Evolutionary conservation across 2,329 filamentous ascomycete genomes (phyloP).

Genomic region (Moelleriella libera): DNA sequence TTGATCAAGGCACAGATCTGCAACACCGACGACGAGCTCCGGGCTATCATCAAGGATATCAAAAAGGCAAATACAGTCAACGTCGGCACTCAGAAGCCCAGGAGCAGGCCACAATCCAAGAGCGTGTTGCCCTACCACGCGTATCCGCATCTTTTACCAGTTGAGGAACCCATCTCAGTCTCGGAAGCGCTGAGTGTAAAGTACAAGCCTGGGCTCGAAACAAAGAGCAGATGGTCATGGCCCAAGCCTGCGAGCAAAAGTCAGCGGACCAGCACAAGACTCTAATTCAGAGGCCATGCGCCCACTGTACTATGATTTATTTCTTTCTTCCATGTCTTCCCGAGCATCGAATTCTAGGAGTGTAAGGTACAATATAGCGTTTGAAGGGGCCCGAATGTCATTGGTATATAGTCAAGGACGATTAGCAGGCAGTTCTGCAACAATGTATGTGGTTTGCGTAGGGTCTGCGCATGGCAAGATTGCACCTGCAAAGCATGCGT

Average conservation of each 20-base stretch:
- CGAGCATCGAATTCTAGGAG: no score
- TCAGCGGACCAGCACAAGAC: slow-evolving; percentile 11
- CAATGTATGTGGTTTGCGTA: no score
- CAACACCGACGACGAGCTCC: slow-evolving; percentile 57
- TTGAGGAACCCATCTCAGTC: slow-evolving; percentile 21
- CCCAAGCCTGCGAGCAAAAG: slow-evolving; percentile 9
- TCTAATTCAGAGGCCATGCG: slow-evolving; percentile 7
- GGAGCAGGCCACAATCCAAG: slow-evolving; percentile 13
- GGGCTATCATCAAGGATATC: slow-evolving; percentile 52
- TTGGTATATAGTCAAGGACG: no score
- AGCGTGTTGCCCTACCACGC: slow-evolving; percentile 22
- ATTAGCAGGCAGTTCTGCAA: no score
- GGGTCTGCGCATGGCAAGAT: no score
- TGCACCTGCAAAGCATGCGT: no score
- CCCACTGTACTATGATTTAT: background rate
- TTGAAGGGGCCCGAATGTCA: no score
- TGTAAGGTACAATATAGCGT: no score
- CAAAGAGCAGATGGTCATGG: slow-evolving; percentile 13
- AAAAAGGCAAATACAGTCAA: slow-evolving; percentile 20
- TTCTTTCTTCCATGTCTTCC: background rate
- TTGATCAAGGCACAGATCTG: slow-evolving; percentile 82
- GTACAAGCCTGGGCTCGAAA: slow-evolving; percentile 8
- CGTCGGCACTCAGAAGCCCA: slow-evolving; percentile 10
- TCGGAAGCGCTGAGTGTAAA: slow-evolving; percentile 16
- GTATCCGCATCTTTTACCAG: slow-evolving; percentile 16